Evolutionary conservation across 192 early-diverging fungal species (phyloP).

Genomic region (Coemansia sp.): DNA sequence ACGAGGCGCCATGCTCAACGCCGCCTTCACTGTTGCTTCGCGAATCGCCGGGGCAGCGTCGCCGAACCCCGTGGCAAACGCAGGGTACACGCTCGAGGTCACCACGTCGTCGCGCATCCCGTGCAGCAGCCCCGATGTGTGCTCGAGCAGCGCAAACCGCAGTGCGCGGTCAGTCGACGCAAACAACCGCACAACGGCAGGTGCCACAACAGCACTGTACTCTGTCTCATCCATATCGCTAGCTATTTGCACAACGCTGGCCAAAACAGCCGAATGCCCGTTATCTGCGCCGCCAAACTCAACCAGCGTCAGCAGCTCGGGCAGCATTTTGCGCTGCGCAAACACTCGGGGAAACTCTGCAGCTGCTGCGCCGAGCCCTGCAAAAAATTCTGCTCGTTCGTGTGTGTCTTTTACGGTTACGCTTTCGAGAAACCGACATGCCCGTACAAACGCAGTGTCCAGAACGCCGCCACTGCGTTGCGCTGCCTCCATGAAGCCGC

Average conservation of each 20-base stretch:
- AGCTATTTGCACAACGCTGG: slow-evolving; percentile 85
- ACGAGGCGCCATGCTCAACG: slow-evolving; percentile 72
- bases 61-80: slow-evolving; percentile 83
- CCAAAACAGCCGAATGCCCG: slow-evolving; percentile 61
- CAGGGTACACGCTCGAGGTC: slow-evolving; percentile 81
- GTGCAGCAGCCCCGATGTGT: slow-evolving; percentile 69
- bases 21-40: slow-evolving; percentile 86
- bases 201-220: slow-evolving; percentile 61
- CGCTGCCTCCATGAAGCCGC: slow-evolving; percentile 70
- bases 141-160: slow-evolving; percentile 82
- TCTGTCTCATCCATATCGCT: slow-evolving; percentile 68
- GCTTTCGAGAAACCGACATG: slow-evolving; percentile 87
- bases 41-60: slow-evolving; percentile 88
- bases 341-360: slow-evolving; percentile 81
- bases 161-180: slow-evolving; percentile 82
- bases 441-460: slow-evolving; percentile 78
- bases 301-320: slow-evolving; percentile 81
- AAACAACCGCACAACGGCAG: slow-evolving; percentile 83
- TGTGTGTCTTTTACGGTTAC: slow-evolving; percentile 85
- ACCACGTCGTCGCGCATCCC: slow-evolving; percentile 68
- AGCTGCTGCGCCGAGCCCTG: slow-evolving; percentile 70
- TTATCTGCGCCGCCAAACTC: slow-evolving; percentile 72
- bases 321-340: slow-evolving; percentile 89
- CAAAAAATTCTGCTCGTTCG: slow-evolving; percentile 84
- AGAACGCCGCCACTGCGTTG: slow-evolving; percentile 67